phyloP scores from a whole-genome alignment of 1,284 basidiomycete species.

The Wolfiporia cocos region DNA sequence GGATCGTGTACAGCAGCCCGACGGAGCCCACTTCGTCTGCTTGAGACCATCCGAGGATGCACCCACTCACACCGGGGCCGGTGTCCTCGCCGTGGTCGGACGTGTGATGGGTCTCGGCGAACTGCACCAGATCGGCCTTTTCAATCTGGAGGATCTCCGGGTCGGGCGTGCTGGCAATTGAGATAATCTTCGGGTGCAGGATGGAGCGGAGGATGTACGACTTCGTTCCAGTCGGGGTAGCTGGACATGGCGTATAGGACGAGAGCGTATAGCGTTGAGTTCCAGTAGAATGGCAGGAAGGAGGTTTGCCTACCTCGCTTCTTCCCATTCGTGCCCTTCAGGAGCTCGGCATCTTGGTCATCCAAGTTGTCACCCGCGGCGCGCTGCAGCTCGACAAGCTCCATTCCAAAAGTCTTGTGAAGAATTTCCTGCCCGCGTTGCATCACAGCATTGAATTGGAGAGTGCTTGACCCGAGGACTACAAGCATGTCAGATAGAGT shows the following conservation, averaged over 20 bases:
- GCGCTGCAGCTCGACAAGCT: slow-evolving; percentile 67
- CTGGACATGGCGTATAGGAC: slow-evolving; percentile 24
- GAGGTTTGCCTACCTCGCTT: slow-evolving; percentile 35
- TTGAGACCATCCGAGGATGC: slow-evolving; percentile 62
- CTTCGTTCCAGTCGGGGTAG: slow-evolving; percentile 52
- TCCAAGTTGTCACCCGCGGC: slow-evolving; percentile 42
- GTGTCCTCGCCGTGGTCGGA: slow-evolving; percentile 35
- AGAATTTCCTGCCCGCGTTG: slow-evolving; percentile 52
- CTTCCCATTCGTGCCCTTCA: slow-evolving; percentile 48
- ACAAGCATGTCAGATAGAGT: neutral
- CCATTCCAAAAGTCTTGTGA: slow-evolving; percentile 61
- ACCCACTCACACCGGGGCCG: slow-evolving; percentile 44
- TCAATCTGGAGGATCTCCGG: slow-evolving; percentile 54
- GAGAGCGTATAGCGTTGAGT: too few relatives aligned
- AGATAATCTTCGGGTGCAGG: slow-evolving; percentile 51
- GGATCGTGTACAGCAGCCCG: slow-evolving; percentile 64
- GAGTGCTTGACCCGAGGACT: slow-evolving; percentile 57
- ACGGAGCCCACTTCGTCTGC: slow-evolving; percentile 56
- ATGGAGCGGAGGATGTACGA: slow-evolving; percentile 70
- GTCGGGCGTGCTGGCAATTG: slow-evolving; percentile 47
- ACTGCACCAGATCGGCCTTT: slow-evolving; percentile 36
- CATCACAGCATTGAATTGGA: slow-evolving; percentile 55
- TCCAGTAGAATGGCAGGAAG: neutral
- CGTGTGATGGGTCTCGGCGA: slow-evolving; percentile 41
- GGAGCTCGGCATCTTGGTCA: slow-evolving; percentile 31